These are phyloP conservation scores for Punica granatum DNA, from an alignment of 345 rosid species.

Conservation along the genomic window DNA sequence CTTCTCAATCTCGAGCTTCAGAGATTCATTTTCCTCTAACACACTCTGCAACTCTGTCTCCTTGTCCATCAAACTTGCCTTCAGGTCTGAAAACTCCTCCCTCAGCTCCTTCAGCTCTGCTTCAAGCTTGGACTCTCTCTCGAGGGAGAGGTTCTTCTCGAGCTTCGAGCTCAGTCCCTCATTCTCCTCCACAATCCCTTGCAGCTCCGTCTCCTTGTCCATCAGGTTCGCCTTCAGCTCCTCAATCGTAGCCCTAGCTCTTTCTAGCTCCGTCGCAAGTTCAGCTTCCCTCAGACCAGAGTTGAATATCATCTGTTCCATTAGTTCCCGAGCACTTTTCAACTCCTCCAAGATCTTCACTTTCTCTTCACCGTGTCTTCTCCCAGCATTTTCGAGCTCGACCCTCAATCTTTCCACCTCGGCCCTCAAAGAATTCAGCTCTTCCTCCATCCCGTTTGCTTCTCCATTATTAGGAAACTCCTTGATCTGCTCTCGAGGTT, in stretches of 20 bases:
- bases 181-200: slow-evolving; percentile 71
- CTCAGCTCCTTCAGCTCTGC: slow-evolving; percentile 42
- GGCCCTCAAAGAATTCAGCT: slow-evolving; percentile 35
- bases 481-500: slow-evolving; percentile 12
- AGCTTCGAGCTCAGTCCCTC: slow-evolving; percentile 44
- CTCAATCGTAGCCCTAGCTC: slow-evolving; percentile 45
- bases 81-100: slow-evolving; percentile 42
- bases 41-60: slow-evolving; percentile 63
- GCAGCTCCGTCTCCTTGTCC: slow-evolving; percentile 84
- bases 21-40: slow-evolving; percentile 56
- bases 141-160: slow-evolving; percentile 23
- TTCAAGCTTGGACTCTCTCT: slow-evolving; percentile 27
- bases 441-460: slow-evolving; percentile 35
- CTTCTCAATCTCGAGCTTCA: slow-evolving; percentile 45
- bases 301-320: slow-evolving; percentile 36
- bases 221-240: slow-evolving; percentile 70
- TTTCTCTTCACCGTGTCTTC: slow-evolving; percentile 31
- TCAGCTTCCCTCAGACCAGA: slow-evolving; percentile 45
- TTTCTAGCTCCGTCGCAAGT: slow-evolving; percentile 48
- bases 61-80: slow-evolving; percentile 64
- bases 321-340: slow-evolving; percentile 39
- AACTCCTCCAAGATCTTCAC: slow-evolving; percentile 32
- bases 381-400: slow-evolving; percentile 47
- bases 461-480: slow-evolving; percentile 28
- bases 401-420: slow-evolving; percentile 51